phyloP scores from a whole-genome alignment of 345 rosid species.

The Dovyalis caffra region DNA sequence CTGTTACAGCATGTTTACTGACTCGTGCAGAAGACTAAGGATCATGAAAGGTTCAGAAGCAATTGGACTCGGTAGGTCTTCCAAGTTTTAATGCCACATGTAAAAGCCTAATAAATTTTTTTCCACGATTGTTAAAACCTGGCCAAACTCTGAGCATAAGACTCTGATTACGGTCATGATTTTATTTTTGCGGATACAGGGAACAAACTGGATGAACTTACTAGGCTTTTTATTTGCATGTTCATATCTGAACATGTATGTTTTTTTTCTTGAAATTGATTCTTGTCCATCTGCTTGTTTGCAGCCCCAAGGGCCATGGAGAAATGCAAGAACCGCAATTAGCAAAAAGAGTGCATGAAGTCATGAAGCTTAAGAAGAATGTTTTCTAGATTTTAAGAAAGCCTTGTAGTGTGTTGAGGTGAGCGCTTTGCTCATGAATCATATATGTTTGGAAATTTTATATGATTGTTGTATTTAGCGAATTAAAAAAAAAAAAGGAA shows the following conservation, averaged over 20 bases:
- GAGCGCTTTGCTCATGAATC: slow-evolving; percentile 19
- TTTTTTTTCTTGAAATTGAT: not conserved
- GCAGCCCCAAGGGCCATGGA: slow-evolving; percentile 57
- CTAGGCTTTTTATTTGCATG: not conserved
- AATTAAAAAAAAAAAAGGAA: not conserved
- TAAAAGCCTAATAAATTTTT: not conserved
- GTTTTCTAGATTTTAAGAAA: slow-evolving; percentile 10
- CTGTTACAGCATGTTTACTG: slow-evolving; percentile 28
- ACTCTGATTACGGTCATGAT: not conserved
- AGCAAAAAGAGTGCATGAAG: not conserved
- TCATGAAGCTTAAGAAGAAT: slow-evolving; percentile 11
- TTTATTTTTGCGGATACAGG: not conserved
- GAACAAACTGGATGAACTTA: not conserved
- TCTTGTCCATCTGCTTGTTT: slow-evolving; percentile 4
- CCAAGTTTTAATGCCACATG: not conserved
- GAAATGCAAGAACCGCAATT: slow-evolving; percentile 44
- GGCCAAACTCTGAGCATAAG: not conserved
- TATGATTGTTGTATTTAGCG: slow-evolving; percentile 33
- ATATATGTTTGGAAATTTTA: slow-evolving; percentile 21
- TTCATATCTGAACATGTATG: not conserved
- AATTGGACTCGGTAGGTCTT: slow-evolving; percentile 33
- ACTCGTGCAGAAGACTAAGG: slow-evolving; percentile 25
- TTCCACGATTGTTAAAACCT: not conserved
- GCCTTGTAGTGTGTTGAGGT: slow-evolving; percentile 18
- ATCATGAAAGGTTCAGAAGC: slow-evolving; percentile 40